Evolutionary conservation across 257 asterid genomes (phyloP).

Genomic region (Paraleonurus japonicus): DNA sequence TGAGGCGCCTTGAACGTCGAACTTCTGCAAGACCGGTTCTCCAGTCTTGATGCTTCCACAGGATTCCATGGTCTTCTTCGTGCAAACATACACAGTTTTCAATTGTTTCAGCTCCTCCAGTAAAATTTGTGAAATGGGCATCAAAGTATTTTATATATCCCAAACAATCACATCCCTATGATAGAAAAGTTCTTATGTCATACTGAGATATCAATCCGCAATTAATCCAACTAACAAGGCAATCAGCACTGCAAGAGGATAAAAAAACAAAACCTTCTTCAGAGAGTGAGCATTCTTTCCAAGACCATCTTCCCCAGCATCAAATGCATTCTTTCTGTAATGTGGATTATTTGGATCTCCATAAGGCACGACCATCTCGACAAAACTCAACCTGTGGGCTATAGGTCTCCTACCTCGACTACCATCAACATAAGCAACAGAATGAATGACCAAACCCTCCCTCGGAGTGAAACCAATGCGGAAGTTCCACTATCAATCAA

Average conservation of each 20-base stretch:
- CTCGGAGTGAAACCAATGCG: conserved; percentile 94
- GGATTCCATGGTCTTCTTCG: conserved; percentile 90
- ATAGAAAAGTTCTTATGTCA: conserved; percentile 14
- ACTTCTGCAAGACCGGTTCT: conserved; percentile 90
- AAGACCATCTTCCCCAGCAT: conserved; percentile 98
- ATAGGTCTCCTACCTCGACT: conserved; percentile 91
- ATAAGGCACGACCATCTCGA: conserved; percentile 96
- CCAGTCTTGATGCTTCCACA: conserved; percentile 99
- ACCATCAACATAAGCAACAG: conserved; percentile 94
- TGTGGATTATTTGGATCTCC: conserved; percentile 99
- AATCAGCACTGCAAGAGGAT: neutral
- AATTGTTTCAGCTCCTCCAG: conserved; percentile 93
- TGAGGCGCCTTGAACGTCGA: conserved; percentile 83
- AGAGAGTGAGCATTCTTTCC: conserved; percentile 96
- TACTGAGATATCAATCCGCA: conserved; percentile 10
- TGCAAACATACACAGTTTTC: conserved; percentile 94
- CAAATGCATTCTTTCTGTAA: conserved; percentile 91
- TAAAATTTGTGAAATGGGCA: conserved; percentile 82
- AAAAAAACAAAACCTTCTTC: conserved; percentile 76
- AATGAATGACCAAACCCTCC: conserved; percentile 92
- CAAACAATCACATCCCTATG: conserved; percentile 92
- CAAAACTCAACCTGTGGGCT: conserved; percentile 93
- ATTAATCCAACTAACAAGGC: conserved; percentile 9
- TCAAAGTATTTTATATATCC: conserved; percentile 78
- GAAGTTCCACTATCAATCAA: conserved; percentile 76